Evolutionary conservation across 1,284 basidiomycete genomes (phyloP).

Genomic region (Melanopsichium pennsylvanicum): DNA sequence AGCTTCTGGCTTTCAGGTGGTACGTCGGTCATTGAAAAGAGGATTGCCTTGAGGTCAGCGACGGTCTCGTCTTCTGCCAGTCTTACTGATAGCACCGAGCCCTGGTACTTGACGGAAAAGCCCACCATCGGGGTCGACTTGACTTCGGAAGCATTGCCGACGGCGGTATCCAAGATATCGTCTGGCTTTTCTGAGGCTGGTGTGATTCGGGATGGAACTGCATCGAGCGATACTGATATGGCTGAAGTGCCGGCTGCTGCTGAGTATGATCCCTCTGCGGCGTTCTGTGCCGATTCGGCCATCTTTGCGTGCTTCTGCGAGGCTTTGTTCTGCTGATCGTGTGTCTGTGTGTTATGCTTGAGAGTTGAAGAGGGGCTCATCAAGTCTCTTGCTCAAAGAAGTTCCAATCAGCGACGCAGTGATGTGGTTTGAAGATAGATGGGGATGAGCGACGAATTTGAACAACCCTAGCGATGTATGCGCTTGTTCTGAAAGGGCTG

Average conservation of each 20-base stretch:
- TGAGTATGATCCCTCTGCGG: neutral
- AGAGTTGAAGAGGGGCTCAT: neutral
- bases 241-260: neutral
- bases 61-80: slow-evolving; percentile 41
- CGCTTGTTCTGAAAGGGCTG: no score
- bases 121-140: slow-evolving; percentile 11
- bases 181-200: slow-evolving; percentile 3
- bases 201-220: slow-evolving; percentile 18
- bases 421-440: no score
- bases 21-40: slow-evolving; percentile 79
- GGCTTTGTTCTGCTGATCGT: neutral
- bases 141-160: neutral
- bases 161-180: neutral
- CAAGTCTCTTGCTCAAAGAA: neutral
- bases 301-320: slow-evolving; percentile 3
- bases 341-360: neutral
- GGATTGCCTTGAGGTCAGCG: slow-evolving; percentile 61
- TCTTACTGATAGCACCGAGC: slow-evolving; percentile 32
- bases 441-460: no score
- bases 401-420: no score
- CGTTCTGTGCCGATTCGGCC: neutral
- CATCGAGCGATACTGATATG: slow-evolving; percentile 4
- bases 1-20: slow-evolving; percentile 88
- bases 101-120: slow-evolving; percentile 50
- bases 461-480: no score